These are phyloP conservation scores for Rachicladosporium sp. DNA, from an alignment of 2,329 filamentous ascomycete genomes.

Conservation along the genomic window DNA sequence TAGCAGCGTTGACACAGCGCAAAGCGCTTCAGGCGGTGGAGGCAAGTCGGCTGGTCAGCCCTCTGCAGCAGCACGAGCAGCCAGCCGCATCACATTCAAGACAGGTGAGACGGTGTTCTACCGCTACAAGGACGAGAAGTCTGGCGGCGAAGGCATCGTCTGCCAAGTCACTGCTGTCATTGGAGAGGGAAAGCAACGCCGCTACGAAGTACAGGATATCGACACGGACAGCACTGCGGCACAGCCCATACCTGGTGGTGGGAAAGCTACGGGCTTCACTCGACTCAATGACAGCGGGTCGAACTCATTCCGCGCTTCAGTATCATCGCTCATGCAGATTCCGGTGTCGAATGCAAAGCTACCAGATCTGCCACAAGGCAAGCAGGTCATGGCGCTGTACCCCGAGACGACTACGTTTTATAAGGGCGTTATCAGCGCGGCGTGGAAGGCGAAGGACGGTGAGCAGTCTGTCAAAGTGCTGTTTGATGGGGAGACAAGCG, in stretches of 20 bases:
- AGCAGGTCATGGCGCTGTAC: constrained; percentile 37
- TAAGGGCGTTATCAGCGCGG: constrained; percentile 36
- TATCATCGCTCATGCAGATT: constrained; percentile 37
- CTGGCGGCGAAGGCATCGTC: constrained; percentile 40
- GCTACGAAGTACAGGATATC: constrained; percentile 41
- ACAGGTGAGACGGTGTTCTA: constrained; percentile 39
- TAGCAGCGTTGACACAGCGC: constrained; percentile 28
- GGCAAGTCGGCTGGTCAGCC: constrained; percentile 4
- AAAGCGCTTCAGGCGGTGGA: constrained; percentile 9
- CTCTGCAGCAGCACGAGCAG: constrained; percentile 8
- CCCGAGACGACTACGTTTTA: constrained; percentile 43
- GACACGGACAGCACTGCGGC: constrained; percentile 24
- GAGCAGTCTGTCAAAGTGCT: constrained; percentile 17
- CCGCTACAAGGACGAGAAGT: constrained; percentile 28
- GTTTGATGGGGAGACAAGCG: constrained; percentile 29
- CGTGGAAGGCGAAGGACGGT: constrained; percentile 28
- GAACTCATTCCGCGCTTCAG: constrained; percentile 29
- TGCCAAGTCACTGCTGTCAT: constrained; percentile 39
- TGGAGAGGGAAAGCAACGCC: constrained; percentile 40
- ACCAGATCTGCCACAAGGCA: constrained; percentile 28
- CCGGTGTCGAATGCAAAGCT: constrained; percentile 28
- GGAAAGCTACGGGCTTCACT: constrained; percentile 17
- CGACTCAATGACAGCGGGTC: constrained; percentile 5
- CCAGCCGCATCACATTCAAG: constrained; percentile 21
- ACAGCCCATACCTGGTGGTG: constrained; percentile 13